Base-by-base conservation (phyloP, 345 rosid genomes). In the Moringa oleifera region DNA sequence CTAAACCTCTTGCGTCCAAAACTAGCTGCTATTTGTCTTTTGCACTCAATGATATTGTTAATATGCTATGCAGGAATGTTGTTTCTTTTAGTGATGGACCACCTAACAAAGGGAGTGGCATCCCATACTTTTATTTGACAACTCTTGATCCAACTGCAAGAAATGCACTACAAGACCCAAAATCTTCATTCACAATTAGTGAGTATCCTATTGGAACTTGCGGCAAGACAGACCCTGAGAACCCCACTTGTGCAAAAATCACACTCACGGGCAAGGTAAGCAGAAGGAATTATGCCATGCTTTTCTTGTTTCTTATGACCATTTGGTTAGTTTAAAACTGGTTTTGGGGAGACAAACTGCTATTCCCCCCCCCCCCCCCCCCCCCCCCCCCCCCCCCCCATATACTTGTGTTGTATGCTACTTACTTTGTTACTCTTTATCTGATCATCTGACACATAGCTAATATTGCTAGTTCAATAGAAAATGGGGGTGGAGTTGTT, bases 201-300 rank as follows among this genome's bases (percentile, higher is more conserved):
- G 98, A 93, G 82, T 82, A 84, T 66, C 89, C 97, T 22, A 19
- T 93, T 53, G 97, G 95, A 76, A 93, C 99, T 54, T 93, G 98
- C 73, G 90, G 90, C 62, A 80, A 79, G 64, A 79, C 57, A 53
- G 97, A 94, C 76, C 99, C 99, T 13, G 87, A 86, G 82, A 83
- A 89, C 63, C 97, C 99, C 24, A 63, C 79, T 54, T 94, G 99
- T 72, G 89, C 99, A 11, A 94, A 94, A 75, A 79, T 94, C 55
- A 90, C 95, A 13, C 85, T 94, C 57, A 90, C 97, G 9, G 99
- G 99, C 71, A 83, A 80, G 91, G 97, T 94, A 59, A 1, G 23
- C 37, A 33, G 11, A 33, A 33, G 5, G 37, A 33, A 33, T 33
- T 33, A 4, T 33, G 11, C 37, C 11, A 4, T 33, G 37, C 37